Evolutionary conservation across 1,284 basidiomycete species (phyloP), one percentile per base, ranked within the genome.

Genomic region (Trametes versicolor): DNA sequence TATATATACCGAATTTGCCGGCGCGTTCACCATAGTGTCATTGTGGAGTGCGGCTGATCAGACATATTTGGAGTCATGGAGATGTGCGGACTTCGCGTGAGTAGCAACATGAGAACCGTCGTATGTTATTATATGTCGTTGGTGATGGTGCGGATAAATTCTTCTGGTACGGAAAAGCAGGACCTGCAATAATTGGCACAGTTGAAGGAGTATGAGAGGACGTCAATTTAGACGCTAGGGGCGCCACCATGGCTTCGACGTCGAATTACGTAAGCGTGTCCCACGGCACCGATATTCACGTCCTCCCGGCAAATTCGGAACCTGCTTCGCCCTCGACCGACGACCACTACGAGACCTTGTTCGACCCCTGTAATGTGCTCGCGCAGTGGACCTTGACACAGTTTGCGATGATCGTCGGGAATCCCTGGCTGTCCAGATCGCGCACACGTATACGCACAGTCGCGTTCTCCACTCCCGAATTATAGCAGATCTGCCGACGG

Each of bases 381-480:
- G 45, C 45, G 9, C 21, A 48, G 45, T 17, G 41, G 4, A 3
- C 19, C 41, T 19, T 17, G 41, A 43, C 41, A 43, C 45, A 3
- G 45, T 25, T 21, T 8, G 4, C 45, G 21, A 8, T 21, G 45
- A 48, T 2, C 48, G 15, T 13, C 9, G 23, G 48, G 4, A 4
- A 12, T 15, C 19, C 13, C 10, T 49, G 9, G 29, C 1, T 25
- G 17, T 49, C 25, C 25, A 49, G 48, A 2, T 48, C 45, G 45
- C 36, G 5, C 60, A 59, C 58, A 47, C 56, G n/a, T 59, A 59
- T 52, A 15, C 34, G 52, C 45, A 64, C 52, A 56, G 63, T 48
- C 2, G 53, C 15, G 23, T 29, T 60, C 12, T 37, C 63, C 2
- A 43, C 63, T 10, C 53, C 58, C 10, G 39, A 27, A 1, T 64